Evolutionary conservation across 2,329 filamentous ascomycete genomes (phyloP).

Genomic region (Amesomyces nigricolor): DNA sequence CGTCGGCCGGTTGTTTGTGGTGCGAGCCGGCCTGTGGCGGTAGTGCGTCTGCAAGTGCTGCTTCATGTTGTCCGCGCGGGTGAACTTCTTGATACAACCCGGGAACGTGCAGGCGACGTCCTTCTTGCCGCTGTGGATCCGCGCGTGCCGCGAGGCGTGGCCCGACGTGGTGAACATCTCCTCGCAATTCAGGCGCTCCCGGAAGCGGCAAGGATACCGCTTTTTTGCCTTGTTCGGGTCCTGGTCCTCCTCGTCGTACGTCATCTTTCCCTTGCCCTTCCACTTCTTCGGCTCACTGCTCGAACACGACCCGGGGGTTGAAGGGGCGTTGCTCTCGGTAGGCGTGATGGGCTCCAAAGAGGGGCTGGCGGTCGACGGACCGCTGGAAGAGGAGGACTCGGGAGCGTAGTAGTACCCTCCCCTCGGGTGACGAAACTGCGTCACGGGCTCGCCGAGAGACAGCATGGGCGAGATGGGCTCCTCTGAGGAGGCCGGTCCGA

Average conservation of each 20-base stretch:
- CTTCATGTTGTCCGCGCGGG: constrained; percentile 82
- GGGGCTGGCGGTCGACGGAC: no score
- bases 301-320: no score
- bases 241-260: constrained; percentile 36
- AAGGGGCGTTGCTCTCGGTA: no score
- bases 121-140: constrained; percentile 79
- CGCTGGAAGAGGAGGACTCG: no score
- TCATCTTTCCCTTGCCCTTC: no score
- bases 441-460: constrained; percentile 37
- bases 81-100: constrained; percentile 74
- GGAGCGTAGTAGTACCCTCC: no score
- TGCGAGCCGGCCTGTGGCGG: constrained; percentile 48
- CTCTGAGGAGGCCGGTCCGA: not conserved
- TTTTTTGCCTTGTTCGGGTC: constrained; percentile 35
- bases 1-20: no score
- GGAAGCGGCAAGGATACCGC: constrained; percentile 69
- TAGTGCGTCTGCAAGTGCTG: constrained; percentile 75
- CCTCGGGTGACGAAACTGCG: constrained; percentile 8
- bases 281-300: no score
- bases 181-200: constrained; percentile 64
- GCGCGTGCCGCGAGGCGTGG: constrained; percentile 77
- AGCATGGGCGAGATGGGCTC: constrained; percentile 53
- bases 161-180: constrained; percentile 82
- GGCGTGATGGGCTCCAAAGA: no score
- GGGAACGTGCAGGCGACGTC: constrained; percentile 61